Conservation (phyloP, 2,329 filamentous ascomycete species). For the Kalmusia sp. region DNA sequence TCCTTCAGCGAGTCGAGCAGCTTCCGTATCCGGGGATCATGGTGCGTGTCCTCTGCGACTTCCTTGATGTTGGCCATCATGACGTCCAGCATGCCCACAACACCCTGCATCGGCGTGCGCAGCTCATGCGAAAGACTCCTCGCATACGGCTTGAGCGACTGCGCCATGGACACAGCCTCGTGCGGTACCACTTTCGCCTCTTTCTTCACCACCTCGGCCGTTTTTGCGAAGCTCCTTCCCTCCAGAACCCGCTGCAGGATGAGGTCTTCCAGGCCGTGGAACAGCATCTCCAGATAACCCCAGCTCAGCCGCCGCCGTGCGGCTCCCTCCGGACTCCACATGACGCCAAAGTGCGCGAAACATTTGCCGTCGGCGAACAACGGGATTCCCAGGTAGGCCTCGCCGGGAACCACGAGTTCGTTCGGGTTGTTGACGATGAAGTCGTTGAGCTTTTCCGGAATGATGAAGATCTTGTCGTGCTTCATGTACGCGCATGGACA, state of each 20-base stretch:
- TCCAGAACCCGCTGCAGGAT: slow-evolving; percentile 65
- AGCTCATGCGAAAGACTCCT: slow-evolving; percentile 75
- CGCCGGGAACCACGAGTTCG: slow-evolving; percentile 65
- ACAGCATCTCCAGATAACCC: slow-evolving; percentile 71
- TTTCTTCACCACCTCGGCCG: slow-evolving; percentile 31
- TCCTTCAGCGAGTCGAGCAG: slow-evolving; percentile 70
- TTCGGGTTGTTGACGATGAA: slow-evolving; percentile 69
- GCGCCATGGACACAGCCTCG: slow-evolving; percentile 63
- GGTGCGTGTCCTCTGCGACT: slow-evolving; percentile 64
- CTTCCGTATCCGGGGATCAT: slow-evolving; percentile 57
- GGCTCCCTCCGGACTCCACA: slow-evolving; percentile 72
- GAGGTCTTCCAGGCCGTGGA: slow-evolving; percentile 73
- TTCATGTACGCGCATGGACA: slow-evolving; percentile 74
- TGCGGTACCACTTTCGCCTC: slow-evolving; percentile 59
- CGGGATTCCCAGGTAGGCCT: slow-evolving; percentile 72
- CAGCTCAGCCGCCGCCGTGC: slow-evolving; percentile 64
- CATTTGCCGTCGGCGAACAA: slow-evolving; percentile 70
- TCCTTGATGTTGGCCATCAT: slow-evolving; percentile 77
- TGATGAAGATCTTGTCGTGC: slow-evolving; percentile 73
- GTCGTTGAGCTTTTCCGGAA: slow-evolving; percentile 66
- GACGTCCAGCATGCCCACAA: slow-evolving; percentile 78
- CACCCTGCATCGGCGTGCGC: slow-evolving; percentile 76
- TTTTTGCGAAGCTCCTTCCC: slow-evolving; percentile 54
- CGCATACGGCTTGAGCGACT: slow-evolving; percentile 75
- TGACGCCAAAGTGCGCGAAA: slow-evolving; percentile 73